Conservation (phyloP, 2,329 filamentous ascomycete genomes). For the Epicoccum nigrum region DNA sequence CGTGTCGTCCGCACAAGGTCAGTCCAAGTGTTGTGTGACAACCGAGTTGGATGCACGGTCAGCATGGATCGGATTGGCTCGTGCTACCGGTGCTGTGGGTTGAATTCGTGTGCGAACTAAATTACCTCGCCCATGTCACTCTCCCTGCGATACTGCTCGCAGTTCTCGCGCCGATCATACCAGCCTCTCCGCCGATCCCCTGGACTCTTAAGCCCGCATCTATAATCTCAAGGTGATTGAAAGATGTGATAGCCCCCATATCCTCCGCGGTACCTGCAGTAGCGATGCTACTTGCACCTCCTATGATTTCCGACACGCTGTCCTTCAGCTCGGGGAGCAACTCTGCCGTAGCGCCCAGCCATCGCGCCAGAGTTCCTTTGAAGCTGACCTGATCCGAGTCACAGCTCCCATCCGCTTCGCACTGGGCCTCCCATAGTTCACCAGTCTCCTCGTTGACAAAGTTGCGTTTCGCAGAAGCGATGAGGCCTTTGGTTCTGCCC, state of each 20-base stretch:
- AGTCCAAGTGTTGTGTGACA: no score
- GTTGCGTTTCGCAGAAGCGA: constrained; percentile 29
- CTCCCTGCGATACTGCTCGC: constrained; percentile 22
- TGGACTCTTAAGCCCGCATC: constrained; percentile 27
- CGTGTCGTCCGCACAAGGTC: no score
- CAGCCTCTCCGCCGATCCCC: constrained; percentile 19
- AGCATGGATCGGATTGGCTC: neutral
- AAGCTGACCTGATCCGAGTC: constrained; percentile 73
- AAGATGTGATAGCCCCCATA: constrained; percentile 21
- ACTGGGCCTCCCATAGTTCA: constrained; percentile 62
- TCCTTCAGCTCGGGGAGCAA: constrained; percentile 26
- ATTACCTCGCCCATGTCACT: neutral
- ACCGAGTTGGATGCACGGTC: no score
- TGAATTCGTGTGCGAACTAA: neutral
- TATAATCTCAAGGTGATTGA: constrained; percentile 26
- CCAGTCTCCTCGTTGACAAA: constrained; percentile 30
- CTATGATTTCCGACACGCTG: constrained; percentile 21
- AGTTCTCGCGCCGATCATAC: constrained; percentile 21
- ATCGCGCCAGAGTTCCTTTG: constrained; percentile 55
- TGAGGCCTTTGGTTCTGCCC: constrained; percentile 45
- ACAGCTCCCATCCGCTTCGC: constrained; percentile 63
- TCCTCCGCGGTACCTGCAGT: constrained; percentile 17
- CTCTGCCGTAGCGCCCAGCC: constrained; percentile 33
- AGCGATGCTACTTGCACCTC: constrained; percentile 12
- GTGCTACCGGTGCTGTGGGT: neutral